A percentile compares a stretch with the other conserved stretches of the same genome.
Evolutionary conservation across 305 asterid genomes (phyloP).

Genomic region (Plantago coronopus): DNA sequence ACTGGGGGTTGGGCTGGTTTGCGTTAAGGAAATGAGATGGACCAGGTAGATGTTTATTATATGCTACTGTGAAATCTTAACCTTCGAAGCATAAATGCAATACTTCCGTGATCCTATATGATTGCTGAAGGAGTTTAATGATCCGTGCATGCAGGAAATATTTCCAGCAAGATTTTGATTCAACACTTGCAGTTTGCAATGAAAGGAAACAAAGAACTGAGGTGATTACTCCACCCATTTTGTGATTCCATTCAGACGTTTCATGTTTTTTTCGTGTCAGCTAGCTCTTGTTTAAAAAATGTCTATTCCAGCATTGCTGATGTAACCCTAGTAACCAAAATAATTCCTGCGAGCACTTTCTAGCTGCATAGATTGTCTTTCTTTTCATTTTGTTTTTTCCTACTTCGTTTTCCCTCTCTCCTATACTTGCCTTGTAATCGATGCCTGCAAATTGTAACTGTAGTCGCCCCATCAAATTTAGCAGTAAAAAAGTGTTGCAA

Average conservation of each 20-base stretch:
- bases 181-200: slow-evolving; percentile 81
- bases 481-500: not conserved
- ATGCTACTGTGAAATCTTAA: slow-evolving; percentile 6
- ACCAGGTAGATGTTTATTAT: not conserved
- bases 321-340: slow-evolving; percentile 7
- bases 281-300: not conserved
- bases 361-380: not conserved
- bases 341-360: slow-evolving; percentile 12
- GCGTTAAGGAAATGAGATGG: slow-evolving; percentile 6
- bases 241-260: slow-evolving; percentile 14
- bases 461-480: not conserved
- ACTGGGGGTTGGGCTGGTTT: not conserved
- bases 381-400: not conserved
- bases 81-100: slow-evolving; percentile 9
- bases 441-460: not conserved
- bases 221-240: slow-evolving; percentile 38
- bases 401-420: slow-evolving; percentile 2
- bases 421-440: slow-evolving; percentile 2
- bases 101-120: slow-evolving; percentile 1
- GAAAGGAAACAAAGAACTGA: slow-evolving; percentile 88
- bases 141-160: slow-evolving; percentile 52
- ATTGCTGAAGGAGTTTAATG: slow-evolving; percentile 25
- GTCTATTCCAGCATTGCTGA: slow-evolving; percentile 1
- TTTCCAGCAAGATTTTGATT: slow-evolving; percentile 88
- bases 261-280: slow-evolving; percentile 2